phyloP scores from a whole-genome alignment of 371 early-diverging fungal genomes.

The Mortierella sp. region DNA sequence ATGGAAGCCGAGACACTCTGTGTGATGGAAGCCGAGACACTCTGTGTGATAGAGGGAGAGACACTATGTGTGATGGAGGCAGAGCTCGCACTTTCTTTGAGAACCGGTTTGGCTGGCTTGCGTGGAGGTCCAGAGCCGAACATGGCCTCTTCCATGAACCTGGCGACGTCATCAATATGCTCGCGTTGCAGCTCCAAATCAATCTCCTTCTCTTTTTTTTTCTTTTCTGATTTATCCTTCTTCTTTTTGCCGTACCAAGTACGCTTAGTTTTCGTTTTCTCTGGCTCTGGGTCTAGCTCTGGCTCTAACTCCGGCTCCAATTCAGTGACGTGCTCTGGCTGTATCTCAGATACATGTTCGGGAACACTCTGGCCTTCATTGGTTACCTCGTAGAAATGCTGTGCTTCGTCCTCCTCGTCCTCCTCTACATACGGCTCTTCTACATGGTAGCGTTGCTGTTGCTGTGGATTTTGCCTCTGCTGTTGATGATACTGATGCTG shows the following conservation, averaged over 20 bases:
- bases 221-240: slow-evolving; percentile 29
- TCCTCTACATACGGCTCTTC: not conserved
- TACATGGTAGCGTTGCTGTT: not conserved
- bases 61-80: slow-evolving; percentile 5
- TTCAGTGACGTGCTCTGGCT: not conserved
- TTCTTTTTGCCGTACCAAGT: slow-evolving; percentile 56
- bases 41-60: slow-evolving; percentile 7
- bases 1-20: not conserved
- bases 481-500: not conserved
- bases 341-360: slow-evolving; percentile 1
- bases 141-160: slow-evolving; percentile 49
- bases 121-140: slow-evolving; percentile 26
- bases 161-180: slow-evolving; percentile 33
- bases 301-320: not conserved
- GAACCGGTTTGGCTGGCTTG: slow-evolving; percentile 18
- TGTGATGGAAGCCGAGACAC: not conserved
- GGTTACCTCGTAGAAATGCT: not conserved
- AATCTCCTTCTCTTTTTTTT: slow-evolving; percentile 32
- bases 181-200: slow-evolving; percentile 15
- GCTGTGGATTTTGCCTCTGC: slow-evolving; percentile 3
- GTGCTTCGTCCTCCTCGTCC: not conserved
- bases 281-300: not conserved
- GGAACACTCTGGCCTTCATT: not conserved
- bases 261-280: slow-evolving; percentile 45
- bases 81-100: slow-evolving; percentile 11